Conservation (phyloP, 768 basidiomycete genomes). For the Termitomyces heimii region DNA sequence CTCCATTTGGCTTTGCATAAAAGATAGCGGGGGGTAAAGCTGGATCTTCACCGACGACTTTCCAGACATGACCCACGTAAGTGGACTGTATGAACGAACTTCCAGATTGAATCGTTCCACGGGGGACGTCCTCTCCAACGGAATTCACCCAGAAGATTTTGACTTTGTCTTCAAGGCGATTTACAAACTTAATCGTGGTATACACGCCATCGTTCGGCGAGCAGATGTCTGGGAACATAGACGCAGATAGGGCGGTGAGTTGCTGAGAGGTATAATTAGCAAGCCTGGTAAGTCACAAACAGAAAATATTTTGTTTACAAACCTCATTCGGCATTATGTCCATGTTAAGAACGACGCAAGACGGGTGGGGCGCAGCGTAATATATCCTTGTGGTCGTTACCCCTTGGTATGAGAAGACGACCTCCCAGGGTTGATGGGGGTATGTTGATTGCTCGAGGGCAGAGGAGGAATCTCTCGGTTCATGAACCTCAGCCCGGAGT, state of each 20-base stretch:
- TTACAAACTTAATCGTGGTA: constrained; percentile 10
- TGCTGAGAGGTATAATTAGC: neutral
- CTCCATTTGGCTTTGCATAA: neutral
- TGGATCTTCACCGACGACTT: neutral
- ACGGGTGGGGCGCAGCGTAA: neutral
- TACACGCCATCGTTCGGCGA: neutral
- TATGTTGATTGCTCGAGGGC: neutral
- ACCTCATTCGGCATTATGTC: neutral
- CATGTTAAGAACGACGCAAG: neutral
- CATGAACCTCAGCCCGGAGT: rapidly evolving
- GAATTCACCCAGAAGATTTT: constrained; percentile 3
- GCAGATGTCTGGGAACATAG: neutral
- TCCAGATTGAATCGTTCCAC: constrained; percentile 1
- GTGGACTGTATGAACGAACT: constrained; percentile 2
- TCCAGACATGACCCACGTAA: constrained; percentile 6
- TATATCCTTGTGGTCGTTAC: neutral
- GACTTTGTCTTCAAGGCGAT: constrained; percentile 4
- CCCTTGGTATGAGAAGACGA: neutral
- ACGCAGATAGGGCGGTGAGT: neutral
- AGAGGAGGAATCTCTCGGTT: rapidly evolving
- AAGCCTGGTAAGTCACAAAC: neutral
- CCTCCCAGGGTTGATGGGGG: constrained; percentile 9
- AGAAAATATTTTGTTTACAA: neutral
- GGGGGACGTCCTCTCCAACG: neutral
- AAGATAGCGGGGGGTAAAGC: constrained; percentile 3